Conservation (phyloP, 106 monocot genomes). For the Allium fistulosum region DNA sequence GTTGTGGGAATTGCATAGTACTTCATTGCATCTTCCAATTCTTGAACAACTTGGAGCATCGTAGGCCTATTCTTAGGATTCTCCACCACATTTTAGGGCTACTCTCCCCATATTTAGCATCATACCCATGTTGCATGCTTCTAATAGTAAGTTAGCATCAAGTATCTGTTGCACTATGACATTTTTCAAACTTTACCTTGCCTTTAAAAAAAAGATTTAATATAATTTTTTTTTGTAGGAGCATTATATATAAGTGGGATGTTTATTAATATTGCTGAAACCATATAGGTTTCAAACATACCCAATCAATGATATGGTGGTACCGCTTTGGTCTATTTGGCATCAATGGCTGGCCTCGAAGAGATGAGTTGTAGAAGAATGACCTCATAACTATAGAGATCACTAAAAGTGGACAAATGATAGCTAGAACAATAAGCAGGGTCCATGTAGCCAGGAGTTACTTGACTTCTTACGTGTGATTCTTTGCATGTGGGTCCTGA, state of each 20-base stretch:
- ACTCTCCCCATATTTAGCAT: slow-evolving; percentile 30
- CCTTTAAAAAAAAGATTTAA: slow-evolving; percentile 8
- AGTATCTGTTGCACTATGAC: slow-evolving; percentile 23
- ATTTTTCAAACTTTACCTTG: slow-evolving; percentile 23
- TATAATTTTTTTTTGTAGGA: neutral
- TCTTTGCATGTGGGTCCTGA: slow-evolving; percentile 12
- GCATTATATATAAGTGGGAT: slow-evolving; percentile 3
- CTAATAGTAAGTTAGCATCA: slow-evolving; percentile 12
- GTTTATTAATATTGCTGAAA: neutral
- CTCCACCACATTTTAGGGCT: slow-evolving; percentile 20
- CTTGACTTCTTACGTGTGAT: slow-evolving; percentile 27
- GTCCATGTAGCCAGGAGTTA: slow-evolving; percentile 33
- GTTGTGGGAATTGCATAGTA: neutral
- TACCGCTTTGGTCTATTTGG: neutral
- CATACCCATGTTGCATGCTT: slow-evolving; percentile 24
- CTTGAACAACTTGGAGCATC: slow-evolving; percentile 15
- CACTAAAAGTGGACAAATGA: slow-evolving; percentile 21
- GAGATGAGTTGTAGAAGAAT: slow-evolving; percentile 33
- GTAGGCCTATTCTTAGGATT: slow-evolving; percentile 15
- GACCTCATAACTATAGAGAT: slow-evolving; percentile 34
- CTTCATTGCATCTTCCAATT: slow-evolving; percentile 13
- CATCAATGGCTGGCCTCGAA: slow-evolving; percentile 13
- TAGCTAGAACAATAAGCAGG: slow-evolving; percentile 30
- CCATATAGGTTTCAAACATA: neutral
- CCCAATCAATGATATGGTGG: slow-evolving; percentile 28